phyloP scores from a whole-genome alignment of 495 filamentous ascomycete genomes.

The Talaromyces stipitatus region DNA sequence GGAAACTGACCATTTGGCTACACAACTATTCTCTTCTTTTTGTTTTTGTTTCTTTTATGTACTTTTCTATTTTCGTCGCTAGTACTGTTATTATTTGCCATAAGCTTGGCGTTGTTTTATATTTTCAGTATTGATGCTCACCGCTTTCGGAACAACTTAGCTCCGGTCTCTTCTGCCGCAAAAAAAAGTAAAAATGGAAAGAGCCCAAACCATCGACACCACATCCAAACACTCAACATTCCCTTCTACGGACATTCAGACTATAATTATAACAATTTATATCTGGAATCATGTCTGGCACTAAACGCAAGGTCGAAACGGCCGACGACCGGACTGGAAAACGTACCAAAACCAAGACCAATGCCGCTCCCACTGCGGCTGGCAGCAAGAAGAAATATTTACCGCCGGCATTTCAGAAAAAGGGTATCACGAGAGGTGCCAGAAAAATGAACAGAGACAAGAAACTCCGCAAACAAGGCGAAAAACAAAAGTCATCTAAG shows the following conservation, averaged over 20 bases:
- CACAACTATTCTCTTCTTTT: constrained; percentile 1
- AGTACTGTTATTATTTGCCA: background rate
- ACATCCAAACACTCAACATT: background rate
- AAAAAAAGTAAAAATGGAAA: constrained; percentile 1
- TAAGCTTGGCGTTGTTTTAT: background rate
- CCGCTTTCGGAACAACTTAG: background rate
- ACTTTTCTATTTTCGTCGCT: background rate
- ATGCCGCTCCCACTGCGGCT: constrained; percentile 14
- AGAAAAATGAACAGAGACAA: constrained; percentile 17
- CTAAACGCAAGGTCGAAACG: constrained; percentile 35
- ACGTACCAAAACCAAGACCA: constrained; percentile 36
- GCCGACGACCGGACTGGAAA: constrained; percentile 41
- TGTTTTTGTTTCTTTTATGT: background rate
- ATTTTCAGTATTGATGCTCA: background rate
- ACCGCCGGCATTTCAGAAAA: constrained; percentile 23
- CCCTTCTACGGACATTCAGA: background rate
- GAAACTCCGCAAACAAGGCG: constrained; percentile 20
- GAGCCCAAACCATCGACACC: background rate
- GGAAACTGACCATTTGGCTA: constrained; percentile 4
- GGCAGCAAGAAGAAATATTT: constrained; percentile 25
- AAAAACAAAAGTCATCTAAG: constrained; percentile 26
- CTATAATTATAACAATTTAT: background rate
- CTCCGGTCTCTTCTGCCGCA: background rate
- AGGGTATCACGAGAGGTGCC: constrained; percentile 20
- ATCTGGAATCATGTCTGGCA: constrained; percentile 28